Evolutionary conservation across 441 rosid genomes (phyloP).

Genomic region (Mallotus repandus): DNA sequence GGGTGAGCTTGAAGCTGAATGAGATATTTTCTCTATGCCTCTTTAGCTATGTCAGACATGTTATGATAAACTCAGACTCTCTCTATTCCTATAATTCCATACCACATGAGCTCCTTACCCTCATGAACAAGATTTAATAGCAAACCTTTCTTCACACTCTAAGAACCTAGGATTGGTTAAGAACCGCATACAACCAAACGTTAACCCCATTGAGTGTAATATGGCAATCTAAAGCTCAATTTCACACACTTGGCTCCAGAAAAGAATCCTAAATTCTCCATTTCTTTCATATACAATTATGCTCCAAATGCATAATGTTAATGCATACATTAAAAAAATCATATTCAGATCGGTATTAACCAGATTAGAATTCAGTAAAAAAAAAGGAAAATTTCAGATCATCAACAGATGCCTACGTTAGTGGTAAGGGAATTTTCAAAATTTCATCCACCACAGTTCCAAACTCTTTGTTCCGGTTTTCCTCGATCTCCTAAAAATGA

Average conservation of each 20-base stretch:
- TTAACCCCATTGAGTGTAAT: slow-evolving; percentile 93
- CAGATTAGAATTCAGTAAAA: too few species aligned
- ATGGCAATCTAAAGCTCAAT: slow-evolving; percentile 74
- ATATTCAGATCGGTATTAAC: too few species aligned
- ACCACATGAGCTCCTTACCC: slow-evolving; percentile 79
- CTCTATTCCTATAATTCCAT: slow-evolving; percentile 29
- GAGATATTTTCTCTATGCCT: slow-evolving; percentile 81
- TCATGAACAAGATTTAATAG: slow-evolving; percentile 64
- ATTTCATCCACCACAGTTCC: too few species aligned
- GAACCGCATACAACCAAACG: slow-evolving; percentile 80
- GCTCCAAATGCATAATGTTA: too few species aligned
- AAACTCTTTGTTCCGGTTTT: too few species aligned
- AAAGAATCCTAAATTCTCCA: slow-evolving; percentile 54
- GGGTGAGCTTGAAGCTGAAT: slow-evolving; percentile 84
- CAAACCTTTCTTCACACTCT: slow-evolving; percentile 81
- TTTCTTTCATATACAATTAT: too few species aligned
- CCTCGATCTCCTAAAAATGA: too few species aligned
- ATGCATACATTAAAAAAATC: too few species aligned
- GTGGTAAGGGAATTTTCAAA: too few species aligned
- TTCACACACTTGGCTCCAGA: slow-evolving; percentile 47
- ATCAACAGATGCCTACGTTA: too few species aligned
- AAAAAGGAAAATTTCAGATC: too few species aligned
- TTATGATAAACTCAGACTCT: neutral
- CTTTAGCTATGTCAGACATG: slow-evolving; percentile 75
- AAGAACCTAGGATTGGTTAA: slow-evolving; percentile 70